A percentile compares a stretch with the other conserved stretches of the same genome.
These are phyloP conservation scores for Polytrichum formosum DNA, from an alignment of 225 moss, liverwort and hornwort genomes.

Conservation along the genomic window DNA sequence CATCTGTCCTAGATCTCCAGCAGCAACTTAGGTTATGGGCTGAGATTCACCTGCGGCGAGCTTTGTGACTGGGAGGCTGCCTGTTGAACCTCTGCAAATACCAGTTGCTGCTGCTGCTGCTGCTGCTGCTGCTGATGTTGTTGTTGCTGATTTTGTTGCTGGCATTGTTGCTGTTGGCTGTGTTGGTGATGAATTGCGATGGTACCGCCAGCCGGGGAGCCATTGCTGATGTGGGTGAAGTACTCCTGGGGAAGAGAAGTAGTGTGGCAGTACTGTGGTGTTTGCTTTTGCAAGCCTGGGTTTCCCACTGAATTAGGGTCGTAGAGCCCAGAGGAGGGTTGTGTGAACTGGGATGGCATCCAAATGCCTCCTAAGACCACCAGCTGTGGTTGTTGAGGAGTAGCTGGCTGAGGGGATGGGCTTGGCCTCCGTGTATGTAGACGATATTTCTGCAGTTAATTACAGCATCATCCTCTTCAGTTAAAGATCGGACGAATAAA, in stretches of 20 bases:
- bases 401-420: conserved; percentile 57
- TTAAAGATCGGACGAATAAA: background rate
- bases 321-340: conserved; percentile 37
- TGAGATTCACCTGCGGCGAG: conserved; percentile 51
- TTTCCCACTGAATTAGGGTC: conserved; percentile 40
- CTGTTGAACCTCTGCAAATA: conserved; percentile 50
- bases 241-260: conserved; percentile 67
- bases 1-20: background rate
- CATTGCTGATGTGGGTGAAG: conserved; percentile 59
- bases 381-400: conserved; percentile 56
- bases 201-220: conserved; percentile 11
- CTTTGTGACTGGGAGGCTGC: conserved; percentile 70
- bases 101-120: conserved; percentile 38
- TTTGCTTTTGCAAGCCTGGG: conserved; percentile 20
- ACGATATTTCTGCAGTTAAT: conserved; percentile 71
- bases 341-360: conserved; percentile 74
- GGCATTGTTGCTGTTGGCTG: background rate
- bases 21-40: background rate
- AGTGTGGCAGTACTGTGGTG: conserved; percentile 49
- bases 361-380: conserved; percentile 90
- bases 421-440: conserved; percentile 87
- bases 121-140: conserved; percentile 27
- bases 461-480: background rate
- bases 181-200: conserved; percentile 1
- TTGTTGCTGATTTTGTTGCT: conserved; percentile 6